These are phyloP conservation scores for Hypoxylon fuscum DNA, from an alignment of 495 filamentous ascomycete species.

Conservation along the genomic window DNA sequence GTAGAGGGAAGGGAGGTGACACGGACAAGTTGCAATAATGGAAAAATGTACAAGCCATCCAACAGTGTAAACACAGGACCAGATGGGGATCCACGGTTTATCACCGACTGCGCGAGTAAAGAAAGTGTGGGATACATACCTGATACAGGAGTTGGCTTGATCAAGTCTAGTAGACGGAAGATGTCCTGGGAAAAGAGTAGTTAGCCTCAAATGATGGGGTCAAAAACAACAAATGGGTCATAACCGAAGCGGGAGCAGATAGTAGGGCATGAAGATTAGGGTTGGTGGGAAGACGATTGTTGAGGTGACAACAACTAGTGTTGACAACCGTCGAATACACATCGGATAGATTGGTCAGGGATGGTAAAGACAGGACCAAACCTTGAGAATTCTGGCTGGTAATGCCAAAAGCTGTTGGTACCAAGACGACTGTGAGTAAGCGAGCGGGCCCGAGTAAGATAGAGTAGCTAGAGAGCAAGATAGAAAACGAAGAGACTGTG, in stretches of 20 bases:
- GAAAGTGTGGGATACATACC: slow-evolving; percentile 8
- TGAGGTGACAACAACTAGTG: too few species aligned
- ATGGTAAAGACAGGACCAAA: slow-evolving; percentile 11
- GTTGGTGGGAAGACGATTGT: too few species aligned
- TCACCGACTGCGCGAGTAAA: too few species aligned
- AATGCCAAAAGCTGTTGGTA: slow-evolving; percentile 52
- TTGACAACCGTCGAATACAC: too few species aligned
- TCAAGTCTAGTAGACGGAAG: slow-evolving; percentile 15
- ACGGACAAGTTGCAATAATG: too few species aligned
- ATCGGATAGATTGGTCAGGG: background rate
- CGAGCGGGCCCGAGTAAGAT: slow-evolving; percentile 63
- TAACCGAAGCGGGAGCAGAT: too few species aligned
- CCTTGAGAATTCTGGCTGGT: slow-evolving; percentile 42
- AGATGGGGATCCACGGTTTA: too few species aligned
- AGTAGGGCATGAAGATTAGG: too few species aligned
- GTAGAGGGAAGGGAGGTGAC: too few species aligned
- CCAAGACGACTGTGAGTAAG: slow-evolving; percentile 60
- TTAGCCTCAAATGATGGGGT: background rate
- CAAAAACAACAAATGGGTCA: too few species aligned
- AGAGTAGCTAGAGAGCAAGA: slow-evolving; percentile 65
- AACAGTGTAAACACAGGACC: too few species aligned
- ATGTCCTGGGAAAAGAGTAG: slow-evolving; percentile 1
- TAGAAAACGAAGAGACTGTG: slow-evolving; percentile 58
- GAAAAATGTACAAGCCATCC: too few species aligned
- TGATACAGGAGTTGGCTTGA: slow-evolving; percentile 17